Base-by-base conservation (phyloP, 495 filamentous ascomycete genomes). In the Penicillium dipodomyicola region DNA sequence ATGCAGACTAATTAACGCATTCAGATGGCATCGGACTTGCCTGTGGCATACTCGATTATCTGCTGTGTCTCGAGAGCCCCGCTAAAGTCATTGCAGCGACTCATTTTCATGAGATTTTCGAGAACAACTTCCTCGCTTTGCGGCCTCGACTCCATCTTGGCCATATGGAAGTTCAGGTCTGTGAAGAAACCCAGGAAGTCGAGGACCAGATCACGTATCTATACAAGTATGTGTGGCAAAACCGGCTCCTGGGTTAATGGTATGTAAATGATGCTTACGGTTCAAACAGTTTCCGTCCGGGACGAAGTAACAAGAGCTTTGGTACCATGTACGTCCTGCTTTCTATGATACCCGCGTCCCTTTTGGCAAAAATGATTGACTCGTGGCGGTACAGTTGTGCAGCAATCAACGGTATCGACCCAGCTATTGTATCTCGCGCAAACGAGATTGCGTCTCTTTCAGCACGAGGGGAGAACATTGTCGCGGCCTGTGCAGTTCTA, bases 81-180 rank as follows among this genome's bases (percentile, higher is more conserved):
- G 92, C 95, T 0, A 96, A 91, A 69, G 86, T 97, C 37, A 77
- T 97, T 22, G 90, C 79, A 29, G 89, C 91, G 5, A 97, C 95
- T 0, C 95, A 98, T 65, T 97, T 95, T 59, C 92, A 97, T 69
- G 93, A 98, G 63, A 88, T 97, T 17, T 92, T 97, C 50, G 88
- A 94, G 53, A 80, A 83, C 58, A 80, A 82, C 0, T 86, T 90
- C 61, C 72, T 97, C 15, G 66, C 67, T 8, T 61, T 69, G 60
- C 73, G 80, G n/a, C 79, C 85, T 0, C 70, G 76, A 22, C 69
- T 97, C 35, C 75, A 77, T 3, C 88, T 93, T 65, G 90, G 82
- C 0, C 87, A 96, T 59, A 96, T 97, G 95, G 86, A 96, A 60
- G 83, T 97, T n/a, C 81, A 77, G 40, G 69, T 93, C 11, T 83